Conservation (phyloP, 2,329 filamentous ascomycete genomes). For the Botrytis squamosa region DNA sequence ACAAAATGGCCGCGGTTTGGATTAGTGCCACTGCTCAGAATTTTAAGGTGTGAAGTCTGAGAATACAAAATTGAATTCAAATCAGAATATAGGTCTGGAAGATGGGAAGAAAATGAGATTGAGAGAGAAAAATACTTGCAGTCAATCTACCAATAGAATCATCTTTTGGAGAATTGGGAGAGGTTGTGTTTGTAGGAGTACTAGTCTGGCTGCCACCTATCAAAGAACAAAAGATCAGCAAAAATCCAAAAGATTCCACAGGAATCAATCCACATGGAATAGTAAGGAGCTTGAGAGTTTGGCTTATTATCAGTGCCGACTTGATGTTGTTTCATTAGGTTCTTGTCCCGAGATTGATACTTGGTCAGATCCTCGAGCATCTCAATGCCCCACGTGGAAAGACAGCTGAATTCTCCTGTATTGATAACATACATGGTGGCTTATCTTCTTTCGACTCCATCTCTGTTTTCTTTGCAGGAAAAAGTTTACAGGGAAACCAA, state of each 20-base stretch:
- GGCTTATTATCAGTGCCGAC: not conserved
- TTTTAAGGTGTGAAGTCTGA: not conserved
- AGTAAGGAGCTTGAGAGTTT: not conserved
- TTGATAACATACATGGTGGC: not conserved
- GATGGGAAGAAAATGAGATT: not conserved
- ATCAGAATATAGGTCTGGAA: not conserved
- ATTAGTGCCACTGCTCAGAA: not conserved
- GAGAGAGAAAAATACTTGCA: not conserved
- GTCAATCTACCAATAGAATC: constrained; percentile 5
- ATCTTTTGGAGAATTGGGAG: not conserved
- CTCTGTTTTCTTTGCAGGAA: not conserved
- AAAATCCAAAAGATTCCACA: not conserved
- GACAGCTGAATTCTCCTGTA: no score
- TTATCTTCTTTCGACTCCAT: constrained; percentile 5
- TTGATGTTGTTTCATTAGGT: not conserved
- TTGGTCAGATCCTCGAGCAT: not conserved
- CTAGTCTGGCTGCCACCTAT: constrained; percentile 10
- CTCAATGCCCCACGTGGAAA: not conserved
- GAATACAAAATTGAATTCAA: not conserved
- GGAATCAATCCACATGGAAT: no score
- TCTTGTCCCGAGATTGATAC: not conserved
- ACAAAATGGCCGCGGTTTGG: not conserved
- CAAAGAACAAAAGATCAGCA: not conserved
- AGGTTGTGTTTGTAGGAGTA: not conserved
- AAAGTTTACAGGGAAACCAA: not conserved